Percentiles rank a stretch among this genome's conserved stretches.
These are phyloP conservation scores for Pyronema domesticum DNA, from an alignment of 495 filamentous ascomycete genomes.

Conservation along the genomic window DNA sequence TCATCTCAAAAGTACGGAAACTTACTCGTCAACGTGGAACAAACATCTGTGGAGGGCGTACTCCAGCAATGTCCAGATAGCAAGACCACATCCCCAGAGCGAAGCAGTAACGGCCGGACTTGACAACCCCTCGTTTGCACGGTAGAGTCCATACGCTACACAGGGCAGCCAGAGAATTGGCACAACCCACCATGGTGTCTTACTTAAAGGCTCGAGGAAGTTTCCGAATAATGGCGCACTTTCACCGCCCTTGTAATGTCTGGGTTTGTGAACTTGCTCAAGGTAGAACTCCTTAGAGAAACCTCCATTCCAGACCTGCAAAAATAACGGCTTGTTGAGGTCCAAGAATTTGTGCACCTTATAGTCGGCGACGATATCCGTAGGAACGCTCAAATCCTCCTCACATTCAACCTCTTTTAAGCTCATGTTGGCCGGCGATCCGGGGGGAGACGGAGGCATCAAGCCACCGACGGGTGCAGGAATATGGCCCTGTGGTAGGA, in stretches of 20 bases:
- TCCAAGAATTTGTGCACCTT: constrained; percentile 85
- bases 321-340: constrained; percentile 63
- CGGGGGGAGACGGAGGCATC: constrained; percentile 18
- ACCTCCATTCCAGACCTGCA: constrained; percentile 74
- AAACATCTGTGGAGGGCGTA: constrained; percentile 80
- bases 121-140: constrained; percentile 43
- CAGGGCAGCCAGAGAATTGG: constrained; percentile 73
- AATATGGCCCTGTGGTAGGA: constrained; percentile 32
- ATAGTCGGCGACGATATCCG: constrained; percentile 57
- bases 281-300: constrained; percentile 92
- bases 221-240: constrained; percentile 95
- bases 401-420: constrained; percentile 68
- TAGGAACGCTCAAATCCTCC: constrained; percentile 73
- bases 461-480: neutral
- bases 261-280: constrained; percentile 83
- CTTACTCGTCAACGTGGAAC: constrained; percentile 86
- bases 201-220: constrained; percentile 84
- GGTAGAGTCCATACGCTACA: constrained; percentile 53
- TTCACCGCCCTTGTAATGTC: constrained; percentile 81
- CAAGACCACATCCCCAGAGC: constrained; percentile 36
- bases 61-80: constrained; percentile 77
- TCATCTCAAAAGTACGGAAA: constrained; percentile 5
- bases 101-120: constrained; percentile 30
- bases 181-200: constrained; percentile 84
- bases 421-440: constrained; percentile 36